These are phyloP conservation scores for Rhododendron griersonianum DNA, from an alignment of 148 eudicot species.

Conservation along the genomic window DNA sequence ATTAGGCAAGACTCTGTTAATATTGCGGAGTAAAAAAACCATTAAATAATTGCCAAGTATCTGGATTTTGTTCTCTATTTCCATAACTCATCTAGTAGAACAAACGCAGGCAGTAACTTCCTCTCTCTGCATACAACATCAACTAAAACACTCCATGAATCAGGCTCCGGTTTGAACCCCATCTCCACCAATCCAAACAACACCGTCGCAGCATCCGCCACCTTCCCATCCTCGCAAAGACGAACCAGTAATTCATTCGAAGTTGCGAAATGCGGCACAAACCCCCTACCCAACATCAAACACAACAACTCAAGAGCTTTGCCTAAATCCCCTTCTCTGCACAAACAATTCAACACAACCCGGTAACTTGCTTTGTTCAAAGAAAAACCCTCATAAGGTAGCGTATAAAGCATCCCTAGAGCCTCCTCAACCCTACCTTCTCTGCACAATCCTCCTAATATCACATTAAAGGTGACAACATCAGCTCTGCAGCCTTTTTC, in stretches of 20 bases:
- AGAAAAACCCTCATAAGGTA: slow-evolving; percentile 63
- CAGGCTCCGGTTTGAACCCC: slow-evolving; percentile 74
- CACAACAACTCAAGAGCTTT: slow-evolving; percentile 56
- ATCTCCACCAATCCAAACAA: slow-evolving; percentile 52
- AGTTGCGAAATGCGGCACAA: slow-evolving; percentile 79
- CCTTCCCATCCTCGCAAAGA: slow-evolving; percentile 63
- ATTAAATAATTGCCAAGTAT: not conserved
- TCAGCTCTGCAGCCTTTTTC: slow-evolving; percentile 62
- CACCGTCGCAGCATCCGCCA: slow-evolving; percentile 46
- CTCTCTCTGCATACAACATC: slow-evolving; percentile 78
- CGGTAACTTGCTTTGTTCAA: slow-evolving; percentile 28
- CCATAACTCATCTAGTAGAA: slow-evolving; percentile 58
- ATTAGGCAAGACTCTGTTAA: too few species aligned
- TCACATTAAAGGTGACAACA: slow-evolving; percentile 58
- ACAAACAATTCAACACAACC: slow-evolving; percentile 27
- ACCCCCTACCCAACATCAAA: slow-evolving; percentile 76
- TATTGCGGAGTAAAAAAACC: too few species aligned
- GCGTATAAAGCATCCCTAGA: slow-evolving; percentile 60
- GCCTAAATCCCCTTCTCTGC: slow-evolving; percentile 50
- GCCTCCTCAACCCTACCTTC: slow-evolving; percentile 60
- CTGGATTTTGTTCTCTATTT: not conserved
- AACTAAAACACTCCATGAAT: slow-evolving; percentile 58
- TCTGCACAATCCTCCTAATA: slow-evolving; percentile 66
- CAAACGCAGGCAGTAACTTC: slow-evolving; percentile 61
- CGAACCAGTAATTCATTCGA: slow-evolving; percentile 66